phyloP scores from a whole-genome alignment of 2,329 filamentous ascomycete genomes.

The Penicillium sp. region DNA sequence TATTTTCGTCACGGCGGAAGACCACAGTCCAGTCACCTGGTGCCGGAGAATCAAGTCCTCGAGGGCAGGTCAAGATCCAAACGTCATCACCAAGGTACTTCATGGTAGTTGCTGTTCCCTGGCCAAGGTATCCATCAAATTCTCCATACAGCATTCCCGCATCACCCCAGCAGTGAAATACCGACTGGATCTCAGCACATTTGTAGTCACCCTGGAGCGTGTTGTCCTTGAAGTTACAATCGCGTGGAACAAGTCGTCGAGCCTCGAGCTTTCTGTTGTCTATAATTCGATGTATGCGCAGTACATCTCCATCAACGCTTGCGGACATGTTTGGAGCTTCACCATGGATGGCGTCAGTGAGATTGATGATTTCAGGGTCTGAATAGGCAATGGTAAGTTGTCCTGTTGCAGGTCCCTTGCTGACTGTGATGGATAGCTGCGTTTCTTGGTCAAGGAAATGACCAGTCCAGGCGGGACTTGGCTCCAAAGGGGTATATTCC shows the following conservation, averaged over 20 bases:
- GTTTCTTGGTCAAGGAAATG: slow-evolving; percentile 37
- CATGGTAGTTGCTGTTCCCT: slow-evolving; percentile 37
- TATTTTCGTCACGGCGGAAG: slow-evolving; percentile 26
- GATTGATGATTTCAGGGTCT: slow-evolving; percentile 21
- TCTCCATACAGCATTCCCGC: slow-evolving; percentile 40
- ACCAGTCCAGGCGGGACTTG: slow-evolving; percentile 29
- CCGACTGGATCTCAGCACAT: slow-evolving; percentile 35
- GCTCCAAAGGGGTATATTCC: background rate
- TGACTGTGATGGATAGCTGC: slow-evolving; percentile 28
- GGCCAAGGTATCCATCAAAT: slow-evolving; percentile 42
- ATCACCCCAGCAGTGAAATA: slow-evolving; percentile 31
- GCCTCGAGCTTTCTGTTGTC: slow-evolving; percentile 29
- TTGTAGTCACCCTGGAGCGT: slow-evolving; percentile 29
- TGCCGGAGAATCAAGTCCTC: slow-evolving; percentile 40
- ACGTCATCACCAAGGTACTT: slow-evolving; percentile 37
- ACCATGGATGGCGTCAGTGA: background rate
- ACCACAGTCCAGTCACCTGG: slow-evolving; percentile 44
- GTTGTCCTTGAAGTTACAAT: slow-evolving; percentile 11
- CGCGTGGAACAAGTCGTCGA: slow-evolving; percentile 17
- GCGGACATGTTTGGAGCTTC: slow-evolving; percentile 23
- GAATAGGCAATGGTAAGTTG: slow-evolving; percentile 31
- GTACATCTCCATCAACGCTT: slow-evolving; percentile 27
- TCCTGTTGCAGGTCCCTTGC: slow-evolving; percentile 21
- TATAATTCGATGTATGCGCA: slow-evolving; percentile 23
- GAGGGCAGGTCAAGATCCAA: slow-evolving; percentile 36